A percentile compares a stretch with the other conserved stretches of the same genome.
These are phyloP conservation scores for Dryas octopetala DNA, from an alignment of 306 rosid species.

Conservation along the genomic window DNA sequence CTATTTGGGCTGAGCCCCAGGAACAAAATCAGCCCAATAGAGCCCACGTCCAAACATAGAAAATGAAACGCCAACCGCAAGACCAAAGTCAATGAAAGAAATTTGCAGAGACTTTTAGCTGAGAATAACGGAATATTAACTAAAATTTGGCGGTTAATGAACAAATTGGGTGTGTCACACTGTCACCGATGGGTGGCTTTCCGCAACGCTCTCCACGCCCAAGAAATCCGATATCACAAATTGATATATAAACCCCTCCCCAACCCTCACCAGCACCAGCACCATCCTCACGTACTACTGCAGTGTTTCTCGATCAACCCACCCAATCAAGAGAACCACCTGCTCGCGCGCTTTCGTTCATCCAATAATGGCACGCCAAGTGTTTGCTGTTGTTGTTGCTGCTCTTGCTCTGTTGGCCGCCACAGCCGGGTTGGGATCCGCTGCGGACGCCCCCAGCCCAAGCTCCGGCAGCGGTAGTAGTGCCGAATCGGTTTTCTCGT, in stretches of 20 bases:
- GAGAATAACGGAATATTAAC: neutral
- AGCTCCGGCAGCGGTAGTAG: too few species aligned
- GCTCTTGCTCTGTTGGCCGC: constrained; percentile 46
- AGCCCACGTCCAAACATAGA: too few species aligned
- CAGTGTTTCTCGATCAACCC: constrained; percentile 21
- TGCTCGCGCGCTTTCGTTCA: neutral
- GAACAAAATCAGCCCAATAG: too few species aligned
- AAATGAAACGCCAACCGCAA: too few species aligned
- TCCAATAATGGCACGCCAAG: constrained; percentile 49
- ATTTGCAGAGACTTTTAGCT: too few species aligned
- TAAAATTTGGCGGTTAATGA: neutral
- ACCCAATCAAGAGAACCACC: constrained; percentile 14
- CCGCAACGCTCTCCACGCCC: constrained; percentile 14
- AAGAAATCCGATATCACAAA: neutral
- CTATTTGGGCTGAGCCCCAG: too few species aligned
- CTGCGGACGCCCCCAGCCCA: constrained; percentile 15
- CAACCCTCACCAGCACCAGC: neutral
- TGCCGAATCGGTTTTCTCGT: neutral
- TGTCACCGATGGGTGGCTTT: neutral
- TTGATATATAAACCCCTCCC: neutral
- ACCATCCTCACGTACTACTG: neutral
- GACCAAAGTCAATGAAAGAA: too few species aligned
- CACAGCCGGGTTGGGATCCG: constrained; percentile 38
- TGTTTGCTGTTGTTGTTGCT: constrained; percentile 16
- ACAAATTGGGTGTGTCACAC: neutral